Evolutionary conservation across 768 basidiomycete genomes (phyloP).

Genomic region (Pleurotus salmoneostramineus): DNA sequence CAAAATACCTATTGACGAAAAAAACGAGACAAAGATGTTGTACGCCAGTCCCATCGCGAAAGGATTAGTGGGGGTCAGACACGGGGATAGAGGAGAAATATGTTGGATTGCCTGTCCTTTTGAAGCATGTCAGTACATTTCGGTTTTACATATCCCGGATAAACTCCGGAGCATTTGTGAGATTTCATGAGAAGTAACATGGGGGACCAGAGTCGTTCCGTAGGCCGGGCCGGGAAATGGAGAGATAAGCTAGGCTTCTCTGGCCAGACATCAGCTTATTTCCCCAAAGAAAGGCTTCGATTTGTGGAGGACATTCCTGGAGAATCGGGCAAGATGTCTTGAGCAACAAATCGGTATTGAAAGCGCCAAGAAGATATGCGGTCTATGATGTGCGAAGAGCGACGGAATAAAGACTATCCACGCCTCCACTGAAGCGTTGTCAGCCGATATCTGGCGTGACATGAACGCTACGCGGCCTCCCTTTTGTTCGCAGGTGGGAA

Average conservation of each 20-base stretch:
- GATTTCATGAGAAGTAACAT: conserved; percentile 13
- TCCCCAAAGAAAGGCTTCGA: neutral
- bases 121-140: neutral
- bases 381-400: too few species aligned
- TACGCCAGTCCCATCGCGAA: conserved; percentile 6
- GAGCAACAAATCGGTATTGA: too few species aligned
- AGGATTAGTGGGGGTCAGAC: neutral
- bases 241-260: neutral
- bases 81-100: neutral
- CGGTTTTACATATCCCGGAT: conserved; percentile 15
- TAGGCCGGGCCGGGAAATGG: conserved; percentile 12
- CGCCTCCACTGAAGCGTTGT: conserved; percentile 1
- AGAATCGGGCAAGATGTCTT: neutral
- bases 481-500: conserved; percentile 39
- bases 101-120: neutral
- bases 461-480: neutral
- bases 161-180: conserved; percentile 20
- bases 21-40: conserved; percentile 3
- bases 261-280: neutral
- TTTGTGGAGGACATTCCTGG: neutral
- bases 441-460: neutral
- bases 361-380: too few species aligned
- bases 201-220: conserved; percentile 4
- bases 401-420: neutral
- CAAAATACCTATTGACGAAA: conserved; percentile 3